phyloP scores from a whole-genome alignment of 106 monocot genomes.

The Agapanthus africanus region DNA sequence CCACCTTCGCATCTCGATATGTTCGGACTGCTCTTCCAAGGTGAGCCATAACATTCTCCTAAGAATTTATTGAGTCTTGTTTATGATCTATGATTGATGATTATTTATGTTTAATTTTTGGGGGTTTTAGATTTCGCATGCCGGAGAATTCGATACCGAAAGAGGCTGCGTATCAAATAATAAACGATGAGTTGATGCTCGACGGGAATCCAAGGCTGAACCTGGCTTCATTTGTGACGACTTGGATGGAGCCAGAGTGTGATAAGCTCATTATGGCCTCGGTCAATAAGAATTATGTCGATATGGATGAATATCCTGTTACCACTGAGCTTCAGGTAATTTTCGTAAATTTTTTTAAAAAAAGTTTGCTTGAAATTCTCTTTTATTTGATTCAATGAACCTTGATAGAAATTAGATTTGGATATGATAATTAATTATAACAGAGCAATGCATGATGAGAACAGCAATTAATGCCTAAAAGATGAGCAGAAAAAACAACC shows the following conservation, averaged over 20 bases:
- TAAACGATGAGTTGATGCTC: conserved; percentile 86
- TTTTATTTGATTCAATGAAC: neutral
- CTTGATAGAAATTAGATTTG: neutral
- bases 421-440: neutral
- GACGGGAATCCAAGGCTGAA: conserved; percentile 94
- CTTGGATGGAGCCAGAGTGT: conserved; percentile 98
- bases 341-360: neutral
- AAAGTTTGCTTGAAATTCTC: neutral
- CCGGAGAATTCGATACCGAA: conserved; percentile 76
- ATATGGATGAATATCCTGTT: conserved; percentile 92
- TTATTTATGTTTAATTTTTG: no score
- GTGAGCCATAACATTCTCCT: conserved; percentile 5
- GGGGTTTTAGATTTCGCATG: conserved; percentile 37
- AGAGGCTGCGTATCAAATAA: conserved; percentile 88
- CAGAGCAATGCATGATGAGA: no score
- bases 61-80: neutral
- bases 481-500: no score
- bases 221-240: conserved; percentile 88
- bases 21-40: conserved; percentile 54
- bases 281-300: conserved; percentile 90
- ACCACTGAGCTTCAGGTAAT: conserved; percentile 85
- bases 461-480: no score
- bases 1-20: conserved; percentile 58
- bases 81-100: neutral
- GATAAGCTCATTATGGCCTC: conserved; percentile 75